phyloP scores from a whole-genome alignment of 1,139 yeast genomes.

The Yamadazyma oceani region DNA sequence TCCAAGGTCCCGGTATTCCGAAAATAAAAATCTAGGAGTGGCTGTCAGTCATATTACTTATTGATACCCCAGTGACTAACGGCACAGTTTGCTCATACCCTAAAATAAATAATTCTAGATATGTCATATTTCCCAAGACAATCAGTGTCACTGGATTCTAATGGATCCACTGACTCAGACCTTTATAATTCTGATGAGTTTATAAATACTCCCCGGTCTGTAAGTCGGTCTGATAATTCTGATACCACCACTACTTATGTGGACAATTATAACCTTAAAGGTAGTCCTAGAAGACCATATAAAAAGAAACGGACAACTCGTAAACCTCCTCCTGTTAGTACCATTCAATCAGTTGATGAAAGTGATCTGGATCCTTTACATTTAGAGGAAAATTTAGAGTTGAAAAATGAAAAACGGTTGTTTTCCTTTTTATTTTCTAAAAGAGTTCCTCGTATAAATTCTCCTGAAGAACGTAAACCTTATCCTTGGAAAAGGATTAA shows the following conservation, averaged over 20 bases:
- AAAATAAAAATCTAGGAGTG: no score
- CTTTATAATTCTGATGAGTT: constrained; percentile 10
- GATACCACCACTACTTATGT: constrained; percentile 21
- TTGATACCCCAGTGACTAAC: no score
- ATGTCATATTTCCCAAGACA: constrained; percentile 11
- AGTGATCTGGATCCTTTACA: constrained; percentile 3
- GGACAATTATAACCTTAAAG: constrained; percentile 8
- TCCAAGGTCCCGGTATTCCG: no score
- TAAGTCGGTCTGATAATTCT: constrained; percentile 13
- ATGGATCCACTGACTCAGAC: constrained; percentile 6
- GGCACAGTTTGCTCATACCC: no score
- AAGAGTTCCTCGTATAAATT: constrained; percentile 35
- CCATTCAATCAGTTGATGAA: constrained; percentile 12
- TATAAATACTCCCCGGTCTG: constrained; percentile 6
- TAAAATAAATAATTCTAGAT: no score
- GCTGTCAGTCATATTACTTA: no score
- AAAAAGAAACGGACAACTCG: constrained; percentile 5
- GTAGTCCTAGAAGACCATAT: not conserved
- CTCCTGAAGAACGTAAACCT: constrained; percentile 35
- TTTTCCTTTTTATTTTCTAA: constrained; percentile 37
- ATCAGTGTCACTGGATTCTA: constrained; percentile 7
- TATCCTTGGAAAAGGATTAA: constrained; percentile 40
- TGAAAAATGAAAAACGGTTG: constrained; percentile 30
- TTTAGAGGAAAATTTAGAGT: constrained; percentile 14
- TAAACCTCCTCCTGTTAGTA: constrained; percentile 12